Percentiles rank a stretch among this genome's conserved stretches.
Conservation (phyloP, 2,329 filamentous ascomycete species). For the Biscogniauxia mediterranea region DNA sequence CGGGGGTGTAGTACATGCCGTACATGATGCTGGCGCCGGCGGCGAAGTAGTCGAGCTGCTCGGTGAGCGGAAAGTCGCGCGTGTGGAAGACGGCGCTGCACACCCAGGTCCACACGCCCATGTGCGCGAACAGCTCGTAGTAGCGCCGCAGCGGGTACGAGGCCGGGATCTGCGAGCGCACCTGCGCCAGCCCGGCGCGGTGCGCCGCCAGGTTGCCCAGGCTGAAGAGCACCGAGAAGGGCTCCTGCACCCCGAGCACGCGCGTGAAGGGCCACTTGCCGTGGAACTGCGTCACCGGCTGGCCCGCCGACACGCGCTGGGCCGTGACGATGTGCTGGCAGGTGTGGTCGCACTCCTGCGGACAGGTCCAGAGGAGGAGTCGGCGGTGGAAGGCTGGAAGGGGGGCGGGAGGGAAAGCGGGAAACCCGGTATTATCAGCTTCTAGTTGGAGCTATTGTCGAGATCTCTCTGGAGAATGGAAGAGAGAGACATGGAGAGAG, state of each 20-base stretch:
- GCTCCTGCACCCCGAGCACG: constrained; percentile 90
- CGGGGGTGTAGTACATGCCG: constrained; percentile 79
- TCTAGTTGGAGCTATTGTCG: background rate
- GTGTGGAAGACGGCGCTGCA: constrained; percentile 93
- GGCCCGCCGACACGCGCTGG: constrained; percentile 62
- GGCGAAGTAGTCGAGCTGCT: constrained; percentile 95
- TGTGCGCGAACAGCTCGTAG: constrained; percentile 76
- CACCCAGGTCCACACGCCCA: constrained; percentile 80
- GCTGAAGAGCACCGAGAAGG: constrained; percentile 89
- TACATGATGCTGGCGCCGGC: constrained; percentile 89
- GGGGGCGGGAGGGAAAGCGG: background rate
- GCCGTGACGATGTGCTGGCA: constrained; percentile 92
- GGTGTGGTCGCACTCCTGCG: constrained; percentile 93
- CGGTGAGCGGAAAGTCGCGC: constrained; percentile 79
- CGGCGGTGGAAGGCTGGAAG: constrained; percentile 74
- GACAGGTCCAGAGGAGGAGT: constrained; percentile 88
- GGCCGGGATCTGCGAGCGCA: constrained; percentile 68
- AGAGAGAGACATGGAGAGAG: background rate
- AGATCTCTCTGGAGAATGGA: too few species aligned
- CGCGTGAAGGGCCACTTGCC: constrained; percentile 98
- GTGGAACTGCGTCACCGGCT: constrained; percentile 85
- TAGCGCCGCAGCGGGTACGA: constrained; percentile 75
- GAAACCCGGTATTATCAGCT: background rate
- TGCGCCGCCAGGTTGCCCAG: constrained; percentile 89
- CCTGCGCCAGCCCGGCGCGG: constrained; percentile 67